Evolutionary conservation across 352 stramenopile species (phyloP).

Genomic region (Globisporangium solare): DNA sequence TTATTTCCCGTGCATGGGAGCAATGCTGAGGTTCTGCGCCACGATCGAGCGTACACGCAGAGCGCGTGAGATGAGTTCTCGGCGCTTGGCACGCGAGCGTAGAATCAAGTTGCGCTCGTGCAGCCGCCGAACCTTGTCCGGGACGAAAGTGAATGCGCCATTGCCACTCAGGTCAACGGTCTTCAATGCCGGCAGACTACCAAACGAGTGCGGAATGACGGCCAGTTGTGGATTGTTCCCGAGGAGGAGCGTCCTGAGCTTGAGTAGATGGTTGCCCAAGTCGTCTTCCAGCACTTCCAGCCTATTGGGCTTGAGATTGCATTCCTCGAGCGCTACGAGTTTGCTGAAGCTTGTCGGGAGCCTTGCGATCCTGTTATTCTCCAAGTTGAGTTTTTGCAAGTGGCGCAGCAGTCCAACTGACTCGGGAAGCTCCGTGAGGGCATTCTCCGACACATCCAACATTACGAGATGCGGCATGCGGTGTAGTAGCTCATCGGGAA

Average conservation of each 20-base stretch:
- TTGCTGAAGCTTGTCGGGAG: slow-evolving; percentile 24
- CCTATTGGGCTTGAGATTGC: slow-evolving; percentile 34
- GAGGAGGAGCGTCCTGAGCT: slow-evolving; percentile 37
- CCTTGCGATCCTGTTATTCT: slow-evolving; percentile 29
- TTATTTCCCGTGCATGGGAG: slow-evolving; percentile 13
- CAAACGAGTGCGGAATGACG: slow-evolving; percentile 22
- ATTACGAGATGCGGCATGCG: slow-evolving; percentile 33
- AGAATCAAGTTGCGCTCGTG: slow-evolving; percentile 60
- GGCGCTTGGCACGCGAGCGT: slow-evolving; percentile 51
- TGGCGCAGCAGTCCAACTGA: slow-evolving; percentile 25
- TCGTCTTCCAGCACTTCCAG: slow-evolving; percentile 28
- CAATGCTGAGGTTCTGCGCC: slow-evolving; percentile 20
- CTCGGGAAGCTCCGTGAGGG: slow-evolving; percentile 26
- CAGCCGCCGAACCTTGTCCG: slow-evolving; percentile 53
- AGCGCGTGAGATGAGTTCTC: slow-evolving; percentile 55
- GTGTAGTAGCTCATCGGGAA: slow-evolving; percentile 29
- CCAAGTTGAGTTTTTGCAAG: slow-evolving; percentile 44
- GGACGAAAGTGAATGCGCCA: slow-evolving; percentile 19
- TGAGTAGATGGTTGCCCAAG: slow-evolving; percentile 23
- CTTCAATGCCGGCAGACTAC: slow-evolving; percentile 23
- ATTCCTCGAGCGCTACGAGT: slow-evolving; percentile 37
- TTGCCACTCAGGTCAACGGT: slow-evolving; percentile 47
- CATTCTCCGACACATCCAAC: slow-evolving; percentile 40
- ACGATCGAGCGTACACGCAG: slow-evolving; percentile 48
- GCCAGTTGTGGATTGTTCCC: slow-evolving; percentile 29